These are phyloP conservation scores for Trametes sanguinea DNA, from an alignment of 768 basidiomycete genomes.

Conservation along the genomic window DNA sequence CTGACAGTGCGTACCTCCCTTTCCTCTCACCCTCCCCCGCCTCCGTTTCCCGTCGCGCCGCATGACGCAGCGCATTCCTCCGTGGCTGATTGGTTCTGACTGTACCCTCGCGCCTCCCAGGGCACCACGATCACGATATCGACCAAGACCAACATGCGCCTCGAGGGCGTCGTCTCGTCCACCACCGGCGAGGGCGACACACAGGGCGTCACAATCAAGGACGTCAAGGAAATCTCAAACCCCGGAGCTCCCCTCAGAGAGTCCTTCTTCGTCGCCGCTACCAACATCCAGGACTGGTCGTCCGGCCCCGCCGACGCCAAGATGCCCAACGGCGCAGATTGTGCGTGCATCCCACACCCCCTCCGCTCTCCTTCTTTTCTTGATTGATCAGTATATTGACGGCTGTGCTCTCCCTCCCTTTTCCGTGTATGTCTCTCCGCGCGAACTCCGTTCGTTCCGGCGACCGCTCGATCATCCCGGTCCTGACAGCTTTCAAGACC, in stretches of 20 bases:
- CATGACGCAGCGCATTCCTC: slow-evolving; percentile 13
- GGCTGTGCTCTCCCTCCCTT: slow-evolving; percentile 10
- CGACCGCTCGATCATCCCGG: slow-evolving; percentile 2
- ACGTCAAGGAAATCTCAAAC: slow-evolving; percentile 70
- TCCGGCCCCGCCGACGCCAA: slow-evolving; percentile 75
- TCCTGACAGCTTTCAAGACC: slow-evolving; percentile 69
- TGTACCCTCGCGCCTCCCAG: slow-evolving; percentile 37
- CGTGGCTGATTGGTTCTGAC: slow-evolving; percentile 15
- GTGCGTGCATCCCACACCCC: slow-evolving; percentile 45
- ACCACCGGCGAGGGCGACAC: slow-evolving; percentile 67
- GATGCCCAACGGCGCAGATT: slow-evolving; percentile 52
- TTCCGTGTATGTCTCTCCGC: neutral
- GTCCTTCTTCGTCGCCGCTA: slow-evolving; percentile 63
- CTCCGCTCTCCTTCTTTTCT: neutral
- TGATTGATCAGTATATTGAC: neutral
- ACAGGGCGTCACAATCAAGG: slow-evolving; percentile 71
- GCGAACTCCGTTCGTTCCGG: neutral
- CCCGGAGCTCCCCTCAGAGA: slow-evolving; percentile 74
- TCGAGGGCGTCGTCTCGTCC: slow-evolving; percentile 69
- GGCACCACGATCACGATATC: slow-evolving; percentile 78
- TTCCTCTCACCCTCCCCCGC: slow-evolving; percentile 9
- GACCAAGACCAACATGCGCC: slow-evolving; percentile 70
- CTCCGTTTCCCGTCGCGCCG: slow-evolving; percentile 21
- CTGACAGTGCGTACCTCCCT: slow-evolving; percentile 58
- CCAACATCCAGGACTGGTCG: slow-evolving; percentile 72